A percentile compares a stretch with the other conserved stretches of the same genome.
These are phyloP conservation scores for Psilocybe mexicana DNA, from an alignment of 1,284 basidiomycete genomes.

Conservation along the genomic window DNA sequence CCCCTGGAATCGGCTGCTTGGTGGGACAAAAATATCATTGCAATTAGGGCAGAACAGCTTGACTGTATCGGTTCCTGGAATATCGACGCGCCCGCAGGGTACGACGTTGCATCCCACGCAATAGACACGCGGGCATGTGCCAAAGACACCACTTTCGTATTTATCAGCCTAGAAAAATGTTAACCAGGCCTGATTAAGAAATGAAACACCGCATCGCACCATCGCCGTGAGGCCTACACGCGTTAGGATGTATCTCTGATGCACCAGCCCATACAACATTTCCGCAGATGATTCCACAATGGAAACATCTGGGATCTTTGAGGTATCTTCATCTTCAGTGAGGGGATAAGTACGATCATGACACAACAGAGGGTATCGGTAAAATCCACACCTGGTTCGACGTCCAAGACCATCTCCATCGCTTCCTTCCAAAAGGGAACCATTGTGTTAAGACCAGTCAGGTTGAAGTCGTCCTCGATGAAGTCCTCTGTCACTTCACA, in stretches of 20 bases:
- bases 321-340: slow-evolving; percentile 84
- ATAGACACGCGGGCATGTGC: slow-evolving; percentile 94
- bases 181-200: slow-evolving; percentile 8
- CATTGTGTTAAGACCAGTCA: slow-evolving; percentile 93
- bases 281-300: slow-evolving; percentile 99
- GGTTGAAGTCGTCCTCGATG: slow-evolving; percentile 99
- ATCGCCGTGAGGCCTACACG: slow-evolving; percentile 92
- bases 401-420: slow-evolving; percentile 99
- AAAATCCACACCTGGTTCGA: slow-evolving; percentile 84
- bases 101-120: slow-evolving; percentile 90
- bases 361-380: slow-evolving; percentile 9
- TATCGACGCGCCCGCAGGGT: slow-evolving; percentile 93
- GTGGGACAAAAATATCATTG: slow-evolving; percentile 95
- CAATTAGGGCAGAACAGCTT: slow-evolving; percentile 99
- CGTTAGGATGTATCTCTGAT: slow-evolving; percentile 96
- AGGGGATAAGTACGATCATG: slow-evolving; percentile 23
- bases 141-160: slow-evolving; percentile 92
- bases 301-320: slow-evolving; percentile 91
- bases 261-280: slow-evolving; percentile 95
- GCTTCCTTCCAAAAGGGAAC: slow-evolving; percentile 99
- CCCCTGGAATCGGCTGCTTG: slow-evolving; percentile 92
- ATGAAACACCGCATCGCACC: slow-evolving; percentile 50
- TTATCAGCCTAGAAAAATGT: slow-evolving; percentile 77
- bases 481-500: slow-evolving; percentile 98
- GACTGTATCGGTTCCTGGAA: slow-evolving; percentile 97